Conservation (phyloP, 2,329 filamentous ascomycete genomes). For the Colletotrichum sojae region DNA sequence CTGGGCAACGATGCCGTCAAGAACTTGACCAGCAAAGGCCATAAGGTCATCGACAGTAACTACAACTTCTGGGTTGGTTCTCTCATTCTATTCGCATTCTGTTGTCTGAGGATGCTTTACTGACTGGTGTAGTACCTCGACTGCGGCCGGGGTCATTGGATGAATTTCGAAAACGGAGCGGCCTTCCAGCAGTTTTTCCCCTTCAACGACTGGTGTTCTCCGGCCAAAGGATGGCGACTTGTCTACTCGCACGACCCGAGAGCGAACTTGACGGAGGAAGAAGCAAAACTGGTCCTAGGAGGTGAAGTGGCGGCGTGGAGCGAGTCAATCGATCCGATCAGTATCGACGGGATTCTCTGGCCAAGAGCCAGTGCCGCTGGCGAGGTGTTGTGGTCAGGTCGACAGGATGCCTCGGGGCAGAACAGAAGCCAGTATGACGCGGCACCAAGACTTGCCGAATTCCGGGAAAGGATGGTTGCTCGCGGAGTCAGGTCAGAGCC, state of each 20-base stretch:
- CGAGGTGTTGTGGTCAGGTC: conserved; percentile 86
- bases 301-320: conserved; percentile 88
- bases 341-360: conserved; percentile 83
- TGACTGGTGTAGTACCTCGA: conserved; percentile 76
- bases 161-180: conserved; percentile 75
- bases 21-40: conserved; percentile 72
- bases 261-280: conserved; percentile 70
- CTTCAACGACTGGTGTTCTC: conserved; percentile 85
- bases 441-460: conserved; percentile 78
- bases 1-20: conserved; percentile 74
- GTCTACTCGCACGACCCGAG: conserved; percentile 86
- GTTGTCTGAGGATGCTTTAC: neutral
- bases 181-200: conserved; percentile 71
- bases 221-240: conserved; percentile 84
- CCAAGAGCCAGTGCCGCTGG: conserved; percentile 80
- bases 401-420: conserved; percentile 73
- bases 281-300: conserved; percentile 79
- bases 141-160: conserved; percentile 85
- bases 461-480: conserved; percentile 81
- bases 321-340: conserved; percentile 83
- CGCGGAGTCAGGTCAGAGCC: conserved; percentile 75
- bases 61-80: conserved; percentile 80
- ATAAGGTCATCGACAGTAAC: conserved; percentile 81
- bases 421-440: conserved; percentile 82
- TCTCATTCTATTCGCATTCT: neutral